Percentiles rank a stretch among this genome's conserved stretches.
phyloP scores from a whole-genome alignment of 73 alveolate species.

The Paramecium octaurelia region DNA sequence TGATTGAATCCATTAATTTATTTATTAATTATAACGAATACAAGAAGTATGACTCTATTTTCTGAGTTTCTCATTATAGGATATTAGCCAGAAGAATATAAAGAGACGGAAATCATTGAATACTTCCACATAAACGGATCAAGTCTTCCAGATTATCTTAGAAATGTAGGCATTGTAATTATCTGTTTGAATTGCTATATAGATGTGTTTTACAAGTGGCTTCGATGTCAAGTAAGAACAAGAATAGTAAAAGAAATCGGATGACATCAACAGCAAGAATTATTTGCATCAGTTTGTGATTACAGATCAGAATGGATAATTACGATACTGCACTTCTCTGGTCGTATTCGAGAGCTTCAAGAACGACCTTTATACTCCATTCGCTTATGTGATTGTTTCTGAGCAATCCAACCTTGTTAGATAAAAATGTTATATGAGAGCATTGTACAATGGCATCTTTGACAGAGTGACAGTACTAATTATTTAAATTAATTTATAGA shows the following conservation, averaged over 20 bases:
- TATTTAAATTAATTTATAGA: not conserved
- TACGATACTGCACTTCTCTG: not conserved
- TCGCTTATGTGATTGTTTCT: slow-evolving; percentile 1
- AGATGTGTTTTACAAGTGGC: not conserved
- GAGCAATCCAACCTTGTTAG: not conserved
- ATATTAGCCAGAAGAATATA: not conserved
- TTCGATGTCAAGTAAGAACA: not conserved
- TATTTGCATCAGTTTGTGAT: not conserved
- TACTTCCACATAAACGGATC: not conserved
- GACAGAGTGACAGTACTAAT: not conserved
- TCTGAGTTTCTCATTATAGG: not conserved
- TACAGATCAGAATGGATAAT: slow-evolving; percentile 1
- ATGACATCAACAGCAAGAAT: slow-evolving; percentile 3
- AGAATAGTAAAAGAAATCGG: not conserved
- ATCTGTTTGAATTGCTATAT: not conserved
- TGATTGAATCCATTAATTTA: not conserved
- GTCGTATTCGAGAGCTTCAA: not conserved
- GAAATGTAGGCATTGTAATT: not conserved
- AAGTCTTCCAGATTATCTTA: not conserved
- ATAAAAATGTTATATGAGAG: slow-evolving; percentile 11
- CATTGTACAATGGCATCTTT: not conserved
- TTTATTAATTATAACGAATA: slow-evolving; percentile 25
- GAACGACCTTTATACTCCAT: not conserved
- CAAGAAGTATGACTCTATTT: not conserved
- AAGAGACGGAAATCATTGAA: not conserved